Conservation (phyloP, 306 rosid species). For the Urtica urens region DNA sequence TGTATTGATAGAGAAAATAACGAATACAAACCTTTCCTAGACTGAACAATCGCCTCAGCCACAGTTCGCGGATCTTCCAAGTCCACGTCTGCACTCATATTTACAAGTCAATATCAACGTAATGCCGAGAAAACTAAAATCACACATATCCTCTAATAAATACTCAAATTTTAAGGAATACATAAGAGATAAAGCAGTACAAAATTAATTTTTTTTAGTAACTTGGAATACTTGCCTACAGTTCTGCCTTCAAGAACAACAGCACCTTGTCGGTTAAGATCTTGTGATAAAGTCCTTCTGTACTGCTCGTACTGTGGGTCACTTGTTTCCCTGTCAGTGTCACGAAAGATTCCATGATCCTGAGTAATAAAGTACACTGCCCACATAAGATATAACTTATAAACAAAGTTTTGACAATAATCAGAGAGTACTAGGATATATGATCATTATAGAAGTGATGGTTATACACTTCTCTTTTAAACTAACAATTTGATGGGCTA, state of each 20-base stretch:
- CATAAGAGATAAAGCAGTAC: not conserved
- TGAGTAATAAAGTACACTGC: slow-evolving; percentile 22
- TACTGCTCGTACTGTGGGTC: slow-evolving; percentile 47
- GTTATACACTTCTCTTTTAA: not conserved
- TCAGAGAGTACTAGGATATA: not conserved
- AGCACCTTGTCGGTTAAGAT: slow-evolving; percentile 94
- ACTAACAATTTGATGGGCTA: not conserved
- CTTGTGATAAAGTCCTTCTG: slow-evolving; percentile 77
- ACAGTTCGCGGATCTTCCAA: slow-evolving; percentile 57
- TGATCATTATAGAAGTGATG: not conserved
- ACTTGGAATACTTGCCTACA: slow-evolving; percentile 31
- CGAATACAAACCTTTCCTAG: slow-evolving; percentile 56
- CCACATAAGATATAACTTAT: slow-evolving; percentile 14
- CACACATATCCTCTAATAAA: slow-evolving; percentile 1
- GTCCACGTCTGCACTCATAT: slow-evolving; percentile 60
- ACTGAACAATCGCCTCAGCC: slow-evolving; percentile 60
- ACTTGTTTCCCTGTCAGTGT: slow-evolving; percentile 68
- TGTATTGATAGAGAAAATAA: slow-evolving; percentile 8
- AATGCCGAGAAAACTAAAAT: not conserved
- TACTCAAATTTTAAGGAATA: not conserved
- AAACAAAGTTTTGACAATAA: not conserved
- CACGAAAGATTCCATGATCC: slow-evolving; percentile 98
- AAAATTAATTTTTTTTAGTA: too few relatives aligned
- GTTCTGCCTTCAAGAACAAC: slow-evolving; percentile 96
- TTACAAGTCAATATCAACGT: slow-evolving; percentile 21